Base-by-base conservation (phyloP, 768 basidiomycete genomes). In the Psilocybe sp. region DNA sequence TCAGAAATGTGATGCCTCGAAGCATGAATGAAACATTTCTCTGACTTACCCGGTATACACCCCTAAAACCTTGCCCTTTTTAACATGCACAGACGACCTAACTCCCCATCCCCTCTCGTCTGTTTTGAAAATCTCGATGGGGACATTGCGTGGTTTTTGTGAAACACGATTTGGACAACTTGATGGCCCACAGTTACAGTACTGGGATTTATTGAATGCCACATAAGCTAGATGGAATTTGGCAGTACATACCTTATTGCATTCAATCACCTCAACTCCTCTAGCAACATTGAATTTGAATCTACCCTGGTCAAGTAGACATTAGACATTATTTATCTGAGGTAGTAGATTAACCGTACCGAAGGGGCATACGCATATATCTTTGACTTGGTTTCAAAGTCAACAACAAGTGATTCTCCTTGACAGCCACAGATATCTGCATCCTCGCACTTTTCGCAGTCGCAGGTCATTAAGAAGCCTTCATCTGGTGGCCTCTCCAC, bases 121-220 rank as follows among this genome's bases (percentile, higher is more conserved):
- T 0, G 86, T 88, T 54, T 84, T 79, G 73, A 87, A 87, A n/a
- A 89, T 64, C 54, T 87, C 79, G 8, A 89, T 70, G 2, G 77
- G 70, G 10, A 82, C 54, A 40, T 79, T 68, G 20, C 87, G 75
- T 6, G 84, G 78, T 20, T 53, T 64, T 53, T 88, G 87, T 2
- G 78, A 79, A 6, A 86, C 78, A 16, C 85, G 79, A 56, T 87
- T 88, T 2, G 56, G 65, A 55, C 86, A 89, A 3, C 46, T 55
- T 8, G 36, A 32, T 9, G 51, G 43, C 31, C 56, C 60, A 50
- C 84, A 86, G 6, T 40, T 44, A 47, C 84, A 85, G 20, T 64
- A 59, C 78, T 80, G 41, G 10, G 28, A 19, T 7, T 11, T 33
- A 37, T 12, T 31, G 23, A 16, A 43, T 15, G 44, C 7, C 33